A percentile compares a stretch with the other conserved stretches of the same genome.
phyloP scores from a whole-genome alignment of 2,329 filamentous ascomycete species.

The Harringtonia aguacate region DNA sequence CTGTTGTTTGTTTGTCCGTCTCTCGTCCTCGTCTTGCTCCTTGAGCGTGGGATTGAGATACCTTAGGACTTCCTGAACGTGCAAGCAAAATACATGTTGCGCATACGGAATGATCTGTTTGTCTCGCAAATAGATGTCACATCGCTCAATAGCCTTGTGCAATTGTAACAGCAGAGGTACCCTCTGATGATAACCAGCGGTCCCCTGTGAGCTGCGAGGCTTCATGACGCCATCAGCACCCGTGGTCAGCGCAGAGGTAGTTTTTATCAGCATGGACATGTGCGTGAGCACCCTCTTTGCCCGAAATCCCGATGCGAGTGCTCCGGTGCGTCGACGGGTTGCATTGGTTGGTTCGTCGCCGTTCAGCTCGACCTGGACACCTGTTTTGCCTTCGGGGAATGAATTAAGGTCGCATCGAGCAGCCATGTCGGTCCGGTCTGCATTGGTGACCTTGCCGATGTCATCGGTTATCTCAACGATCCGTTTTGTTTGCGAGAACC shows the following conservation, averaged over 20 bases:
- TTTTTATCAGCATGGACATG: too few species aligned
- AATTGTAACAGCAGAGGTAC: conserved; percentile 13
- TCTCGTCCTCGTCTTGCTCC: conserved; percentile 6
- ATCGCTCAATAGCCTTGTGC: conserved; percentile 28
- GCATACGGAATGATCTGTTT: conserved; percentile 24
- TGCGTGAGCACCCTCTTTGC: too few species aligned
- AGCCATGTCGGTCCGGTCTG: neutral
- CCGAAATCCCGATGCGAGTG: too few species aligned
- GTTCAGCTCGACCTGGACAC: too few species aligned
- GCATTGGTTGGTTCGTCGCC: too few species aligned
- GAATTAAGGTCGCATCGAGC: too few species aligned
- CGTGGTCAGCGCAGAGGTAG: too few species aligned
- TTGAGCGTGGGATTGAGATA: conserved; percentile 27
- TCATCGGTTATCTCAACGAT: conserved; percentile 9
- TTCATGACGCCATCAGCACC: too few species aligned
- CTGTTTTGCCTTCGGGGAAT: too few species aligned
- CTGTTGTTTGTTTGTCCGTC: conserved; percentile 13
- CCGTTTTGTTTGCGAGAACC: conserved; percentile 22
- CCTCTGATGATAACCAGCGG: too few species aligned
- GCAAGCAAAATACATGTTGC: conserved; percentile 33
- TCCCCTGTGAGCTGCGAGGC: too few species aligned
- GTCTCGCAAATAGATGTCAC: conserved; percentile 26
- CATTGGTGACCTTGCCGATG: conserved; percentile 3
- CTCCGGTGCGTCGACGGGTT: too few species aligned
- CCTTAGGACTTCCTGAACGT: conserved; percentile 35